A percentile compares a stretch with the other conserved stretches of the same genome.
Conservation (phyloP, 1,284 basidiomycete species). For the Marasmius tenuissimus region DNA sequence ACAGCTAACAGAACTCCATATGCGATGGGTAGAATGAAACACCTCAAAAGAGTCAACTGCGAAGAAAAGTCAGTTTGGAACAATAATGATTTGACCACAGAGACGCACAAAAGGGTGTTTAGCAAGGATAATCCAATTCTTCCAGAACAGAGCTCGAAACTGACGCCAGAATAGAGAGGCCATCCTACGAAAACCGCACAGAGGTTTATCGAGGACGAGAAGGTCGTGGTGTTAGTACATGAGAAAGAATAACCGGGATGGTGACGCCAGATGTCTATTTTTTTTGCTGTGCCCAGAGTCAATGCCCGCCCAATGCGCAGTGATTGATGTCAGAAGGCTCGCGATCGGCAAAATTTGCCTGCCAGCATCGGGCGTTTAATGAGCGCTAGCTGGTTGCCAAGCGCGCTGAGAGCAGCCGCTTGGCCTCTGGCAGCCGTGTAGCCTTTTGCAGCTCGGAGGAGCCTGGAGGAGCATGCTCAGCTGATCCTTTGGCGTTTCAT, state of each 20-base stretch:
- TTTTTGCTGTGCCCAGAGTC: not conserved
- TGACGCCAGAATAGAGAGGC: conserved; percentile 55
- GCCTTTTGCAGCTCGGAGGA: too few relatives aligned
- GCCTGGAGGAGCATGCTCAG: too few relatives aligned
- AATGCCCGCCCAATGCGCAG: not conserved
- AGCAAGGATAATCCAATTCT: conserved; percentile 73
- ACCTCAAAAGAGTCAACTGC: conserved; percentile 65
- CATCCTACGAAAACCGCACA: conserved; percentile 16
- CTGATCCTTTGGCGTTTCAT: too few relatives aligned
- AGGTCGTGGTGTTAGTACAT: not conserved
- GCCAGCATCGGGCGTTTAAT: too few relatives aligned
- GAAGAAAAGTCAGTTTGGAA: not conserved
- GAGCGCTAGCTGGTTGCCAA: too few relatives aligned
- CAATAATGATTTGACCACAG: not conserved
- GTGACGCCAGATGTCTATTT: not conserved
- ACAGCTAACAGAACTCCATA: conserved; percentile 70
- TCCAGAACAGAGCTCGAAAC: conserved; percentile 62
- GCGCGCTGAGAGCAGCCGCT: too few relatives aligned
- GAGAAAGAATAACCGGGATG: not conserved
- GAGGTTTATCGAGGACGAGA: not conserved
- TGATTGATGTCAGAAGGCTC: not conserved
- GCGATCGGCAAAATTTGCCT: too few relatives aligned
- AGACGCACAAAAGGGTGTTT: conserved; percentile 62
- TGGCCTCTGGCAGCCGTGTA: too few relatives aligned
- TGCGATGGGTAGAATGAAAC: conserved; percentile 65